Conservation (phyloP, 345 rosid genomes). For the Dovyalis caffra region DNA sequence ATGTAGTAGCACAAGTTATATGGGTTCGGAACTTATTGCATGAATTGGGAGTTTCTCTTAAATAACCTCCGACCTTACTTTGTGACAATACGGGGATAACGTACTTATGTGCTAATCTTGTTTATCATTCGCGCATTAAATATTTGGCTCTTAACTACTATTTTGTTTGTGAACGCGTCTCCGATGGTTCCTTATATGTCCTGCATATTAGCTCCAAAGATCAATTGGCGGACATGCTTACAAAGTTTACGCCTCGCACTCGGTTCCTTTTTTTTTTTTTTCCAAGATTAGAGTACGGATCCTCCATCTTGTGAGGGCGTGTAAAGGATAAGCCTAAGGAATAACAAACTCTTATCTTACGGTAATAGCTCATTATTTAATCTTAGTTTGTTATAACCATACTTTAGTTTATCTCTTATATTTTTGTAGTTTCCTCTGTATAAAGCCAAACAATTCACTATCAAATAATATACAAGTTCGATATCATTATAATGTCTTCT, state of each 20-base stretch:
- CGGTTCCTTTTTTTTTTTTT: neutral
- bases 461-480: too few relatives aligned
- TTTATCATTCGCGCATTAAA: neutral
- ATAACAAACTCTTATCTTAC: too few relatives aligned
- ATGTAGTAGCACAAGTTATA: neutral
- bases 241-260: neutral
- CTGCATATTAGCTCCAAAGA: too few relatives aligned
- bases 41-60: neutral
- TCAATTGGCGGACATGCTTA: slow-evolving; percentile 3
- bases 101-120: neutral
- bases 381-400: too few relatives aligned
- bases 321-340: too few relatives aligned
- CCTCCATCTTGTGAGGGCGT: neutral
- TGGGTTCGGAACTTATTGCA: neutral
- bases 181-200: neutral
- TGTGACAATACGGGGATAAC: neutral
- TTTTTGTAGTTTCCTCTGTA: too few relatives aligned
- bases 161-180: neutral
- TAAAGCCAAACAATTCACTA: too few relatives aligned
- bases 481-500: too few relatives aligned
- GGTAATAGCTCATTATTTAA: too few relatives aligned
- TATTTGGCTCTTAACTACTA: neutral
- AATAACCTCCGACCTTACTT: neutral
- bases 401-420: too few relatives aligned
- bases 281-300: neutral